Percentiles rank a stretch among this genome's conserved stretches.
These are phyloP conservation scores for Debaryomyces singareniensis DNA, from an alignment of 1,139 yeast genomes.

Conservation along the genomic window DNA sequence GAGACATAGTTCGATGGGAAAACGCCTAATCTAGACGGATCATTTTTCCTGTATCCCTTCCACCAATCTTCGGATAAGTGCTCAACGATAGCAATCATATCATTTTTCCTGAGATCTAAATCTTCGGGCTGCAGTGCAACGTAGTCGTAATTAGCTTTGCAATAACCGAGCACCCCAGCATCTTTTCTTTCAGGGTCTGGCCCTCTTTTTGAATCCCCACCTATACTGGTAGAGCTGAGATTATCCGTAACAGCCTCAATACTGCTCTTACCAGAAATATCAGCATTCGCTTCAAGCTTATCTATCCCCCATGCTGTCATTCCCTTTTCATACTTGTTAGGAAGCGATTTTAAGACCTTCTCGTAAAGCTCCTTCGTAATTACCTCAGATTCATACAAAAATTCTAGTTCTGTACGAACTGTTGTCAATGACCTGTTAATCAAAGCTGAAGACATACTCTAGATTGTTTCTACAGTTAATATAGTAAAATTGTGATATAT, in stretches of 20 bases:
- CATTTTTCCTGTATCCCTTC: slow-evolving; percentile 55
- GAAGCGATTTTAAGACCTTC: slow-evolving; percentile 48
- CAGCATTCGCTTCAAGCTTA: slow-evolving; percentile 20
- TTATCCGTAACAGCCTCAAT: slow-evolving; percentile 15
- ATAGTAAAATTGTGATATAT: not conserved
- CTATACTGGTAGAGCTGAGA: slow-evolving; percentile 15
- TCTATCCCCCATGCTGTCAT: slow-evolving; percentile 44
- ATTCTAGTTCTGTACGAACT: slow-evolving; percentile 74
- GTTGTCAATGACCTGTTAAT: slow-evolving; percentile 76
- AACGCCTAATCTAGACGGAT: slow-evolving; percentile 54
- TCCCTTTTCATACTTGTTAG: slow-evolving; percentile 53
- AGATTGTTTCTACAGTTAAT: no score
- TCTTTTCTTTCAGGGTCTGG: slow-evolving; percentile 5
- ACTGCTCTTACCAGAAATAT: slow-evolving; percentile 11
- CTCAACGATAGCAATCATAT: slow-evolving; percentile 61
- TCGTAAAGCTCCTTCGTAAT: slow-evolving; percentile 54
- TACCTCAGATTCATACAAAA: slow-evolving; percentile 71
- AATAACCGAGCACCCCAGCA: slow-evolving; percentile 27
- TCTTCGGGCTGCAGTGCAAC: slow-evolving; percentile 65
- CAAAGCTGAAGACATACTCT: slow-evolving; percentile 47
- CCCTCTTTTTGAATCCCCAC: slow-evolving; percentile 14
- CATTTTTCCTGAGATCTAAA: slow-evolving; percentile 58
- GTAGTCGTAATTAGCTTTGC: slow-evolving; percentile 70
- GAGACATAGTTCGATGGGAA: slow-evolving; percentile 87
- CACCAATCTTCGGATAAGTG: slow-evolving; percentile 87